A percentile compares a stretch with the other conserved stretches of the same genome.
Conservation (phyloP, 148 eudicot species). For the Pouteria glomerata region DNA sequence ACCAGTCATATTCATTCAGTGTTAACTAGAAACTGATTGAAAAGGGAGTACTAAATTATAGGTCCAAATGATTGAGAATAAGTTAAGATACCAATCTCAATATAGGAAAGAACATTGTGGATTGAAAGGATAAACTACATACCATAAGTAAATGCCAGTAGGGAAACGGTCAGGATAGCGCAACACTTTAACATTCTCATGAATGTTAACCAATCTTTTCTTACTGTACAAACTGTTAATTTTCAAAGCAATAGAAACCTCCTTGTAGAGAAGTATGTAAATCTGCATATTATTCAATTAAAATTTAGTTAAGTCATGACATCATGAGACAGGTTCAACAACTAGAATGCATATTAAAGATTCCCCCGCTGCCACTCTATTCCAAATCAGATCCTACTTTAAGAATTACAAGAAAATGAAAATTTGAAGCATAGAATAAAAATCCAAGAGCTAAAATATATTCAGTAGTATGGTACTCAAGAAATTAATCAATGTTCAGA, state of each 20-base stretch:
- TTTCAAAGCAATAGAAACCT: slow-evolving; percentile 87
- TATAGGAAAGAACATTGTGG: slow-evolving; percentile 5
- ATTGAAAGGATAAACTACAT: slow-evolving; percentile 24
- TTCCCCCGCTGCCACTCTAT: background rate
- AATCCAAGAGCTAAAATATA: background rate
- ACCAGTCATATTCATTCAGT: slow-evolving; percentile 2
- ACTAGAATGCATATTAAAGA: background rate
- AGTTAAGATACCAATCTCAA: background rate
- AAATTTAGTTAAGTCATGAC: slow-evolving; percentile 3
- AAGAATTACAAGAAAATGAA: background rate
- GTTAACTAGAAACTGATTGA: background rate
- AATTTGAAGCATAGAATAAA: background rate
- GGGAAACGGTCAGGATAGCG: slow-evolving; percentile 98
- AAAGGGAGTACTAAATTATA: background rate
- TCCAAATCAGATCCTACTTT: background rate
- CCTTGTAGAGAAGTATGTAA: slow-evolving; percentile 90
- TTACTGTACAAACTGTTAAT: slow-evolving; percentile 95
- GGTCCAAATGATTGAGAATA: background rate
- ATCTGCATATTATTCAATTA: slow-evolving; percentile 41
- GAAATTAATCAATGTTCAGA: background rate
- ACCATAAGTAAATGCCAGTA: slow-evolving; percentile 87
- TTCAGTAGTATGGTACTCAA: background rate
- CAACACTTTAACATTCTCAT: slow-evolving; percentile 87
- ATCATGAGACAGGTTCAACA: background rate
- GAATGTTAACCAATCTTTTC: slow-evolving; percentile 76